A percentile compares a stretch with the other conserved stretches of the same genome.
These are phyloP conservation scores for Nymphaea thermarum DNA, from an alignment of 164 flowering plant genomes.

Conservation along the genomic window DNA sequence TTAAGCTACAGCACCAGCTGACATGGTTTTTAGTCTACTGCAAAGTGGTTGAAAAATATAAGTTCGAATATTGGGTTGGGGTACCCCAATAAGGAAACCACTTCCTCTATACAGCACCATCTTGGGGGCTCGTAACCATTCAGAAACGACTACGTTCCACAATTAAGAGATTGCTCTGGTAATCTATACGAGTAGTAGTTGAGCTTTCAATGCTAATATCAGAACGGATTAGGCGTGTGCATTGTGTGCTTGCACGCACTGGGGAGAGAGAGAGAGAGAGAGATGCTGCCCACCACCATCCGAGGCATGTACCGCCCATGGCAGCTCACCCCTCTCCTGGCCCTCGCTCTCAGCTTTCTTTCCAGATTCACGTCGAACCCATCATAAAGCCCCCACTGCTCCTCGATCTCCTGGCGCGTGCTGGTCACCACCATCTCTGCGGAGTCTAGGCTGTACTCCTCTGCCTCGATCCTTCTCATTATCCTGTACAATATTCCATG, in stretches of 20 bases:
- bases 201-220: too few species aligned
- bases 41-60: too few species aligned
- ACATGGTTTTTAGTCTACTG: too few species aligned
- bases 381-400: slow-evolving; percentile 86
- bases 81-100: too few species aligned
- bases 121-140: too few species aligned
- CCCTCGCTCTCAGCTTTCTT: slow-evolving; percentile 61
- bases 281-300: slow-evolving; percentile 54
- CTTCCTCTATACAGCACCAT: too few species aligned
- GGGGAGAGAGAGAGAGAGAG: neutral
- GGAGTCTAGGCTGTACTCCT: slow-evolving; percentile 65
- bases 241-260: neutral
- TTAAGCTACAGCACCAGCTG: too few species aligned
- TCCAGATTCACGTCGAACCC: slow-evolving; percentile 77
- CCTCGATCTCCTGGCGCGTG: slow-evolving; percentile 86
- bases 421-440: slow-evolving; percentile 90
- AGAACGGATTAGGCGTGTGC: neutral
- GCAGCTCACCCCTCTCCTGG: slow-evolving; percentile 70
- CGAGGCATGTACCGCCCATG: slow-evolving; percentile 76
- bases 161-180: too few species aligned
- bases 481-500: slow-evolving; percentile 31
- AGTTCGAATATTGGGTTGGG: too few species aligned
- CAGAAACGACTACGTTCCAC: too few species aligned
- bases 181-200: too few species aligned
- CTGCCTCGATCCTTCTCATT: slow-evolving; percentile 72